A percentile compares a stretch with the other conserved stretches of the same genome.
Evolutionary conservation across 2,329 filamentous ascomycete species (phyloP).

Genomic region (Trichoderma gracile): DNA sequence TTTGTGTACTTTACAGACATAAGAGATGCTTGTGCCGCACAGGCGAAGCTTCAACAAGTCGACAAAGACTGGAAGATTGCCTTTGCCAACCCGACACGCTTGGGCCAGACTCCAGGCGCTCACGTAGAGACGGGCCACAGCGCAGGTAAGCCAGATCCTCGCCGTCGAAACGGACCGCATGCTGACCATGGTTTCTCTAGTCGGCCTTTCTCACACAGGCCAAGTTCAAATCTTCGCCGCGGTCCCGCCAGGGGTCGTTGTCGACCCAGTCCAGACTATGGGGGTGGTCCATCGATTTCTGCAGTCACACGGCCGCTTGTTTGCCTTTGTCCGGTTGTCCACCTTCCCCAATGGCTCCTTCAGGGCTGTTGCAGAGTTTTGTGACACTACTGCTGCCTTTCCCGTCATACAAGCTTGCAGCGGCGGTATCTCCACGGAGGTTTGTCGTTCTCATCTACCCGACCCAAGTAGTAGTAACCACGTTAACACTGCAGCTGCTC

Average conservation of each 20-base stretch:
- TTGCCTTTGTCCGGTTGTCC: constrained; percentile 50
- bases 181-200: background rate
- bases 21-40: constrained; percentile 56
- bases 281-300: constrained; percentile 41
- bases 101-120: background rate
- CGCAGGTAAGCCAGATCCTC: background rate
- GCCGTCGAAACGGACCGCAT: background rate
- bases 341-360: constrained; percentile 47
- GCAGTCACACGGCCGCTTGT: constrained; percentile 51
- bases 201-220: constrained; percentile 29
- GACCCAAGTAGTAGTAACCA: background rate
- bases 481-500: background rate
- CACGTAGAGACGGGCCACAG: background rate
- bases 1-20: constrained; percentile 62
- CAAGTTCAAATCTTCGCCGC: constrained; percentile 37
- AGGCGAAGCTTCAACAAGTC: constrained; percentile 47
- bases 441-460: constrained; percentile 27
- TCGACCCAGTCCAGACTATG: constrained; percentile 41
- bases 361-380: constrained; percentile 55
- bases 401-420: constrained; percentile 43
- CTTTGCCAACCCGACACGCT: constrained; percentile 26
- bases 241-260: constrained; percentile 26
- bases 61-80: constrained; percentile 47
- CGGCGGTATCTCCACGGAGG: constrained; percentile 32
- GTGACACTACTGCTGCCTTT: constrained; percentile 49